Evolutionary conservation across 331 rosid genomes (phyloP).

Genomic region (Pyracantha coccinea): DNA sequence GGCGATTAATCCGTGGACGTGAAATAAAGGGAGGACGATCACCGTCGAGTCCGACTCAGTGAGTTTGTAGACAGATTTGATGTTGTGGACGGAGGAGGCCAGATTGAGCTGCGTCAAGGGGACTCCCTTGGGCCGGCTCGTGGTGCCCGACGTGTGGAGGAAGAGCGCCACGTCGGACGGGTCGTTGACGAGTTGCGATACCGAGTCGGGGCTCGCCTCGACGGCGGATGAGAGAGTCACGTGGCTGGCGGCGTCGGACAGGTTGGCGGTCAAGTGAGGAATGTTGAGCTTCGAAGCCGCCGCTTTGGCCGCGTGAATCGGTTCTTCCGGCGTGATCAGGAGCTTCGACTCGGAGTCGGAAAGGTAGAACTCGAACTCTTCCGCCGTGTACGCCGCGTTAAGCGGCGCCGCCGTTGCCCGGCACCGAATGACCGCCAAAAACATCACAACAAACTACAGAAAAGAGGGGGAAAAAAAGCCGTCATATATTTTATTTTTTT

Average conservation of each 20-base stretch:
- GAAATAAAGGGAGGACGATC: slow-evolving; percentile 41
- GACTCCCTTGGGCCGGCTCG: slow-evolving; percentile 49
- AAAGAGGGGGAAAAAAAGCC: not conserved
- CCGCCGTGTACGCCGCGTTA: slow-evolving; percentile 41
- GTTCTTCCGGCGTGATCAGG: slow-evolving; percentile 21
- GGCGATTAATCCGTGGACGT: slow-evolving; percentile 46
- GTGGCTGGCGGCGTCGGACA: not conserved
- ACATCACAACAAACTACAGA: slow-evolving; percentile 29
- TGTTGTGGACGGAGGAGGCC: slow-evolving; percentile 38
- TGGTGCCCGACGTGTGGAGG: slow-evolving; percentile 53
- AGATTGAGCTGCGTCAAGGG: slow-evolving; percentile 41
- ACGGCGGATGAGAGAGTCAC: slow-evolving; percentile 5
- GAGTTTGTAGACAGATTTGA: slow-evolving; percentile 35
- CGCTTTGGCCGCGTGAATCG: slow-evolving; percentile 15
- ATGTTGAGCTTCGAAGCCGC: slow-evolving; percentile 31
- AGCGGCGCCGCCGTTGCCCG: slow-evolving; percentile 51
- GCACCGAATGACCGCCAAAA: slow-evolving; percentile 43
- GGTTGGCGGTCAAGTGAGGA: slow-evolving; percentile 22
- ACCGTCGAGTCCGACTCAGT: slow-evolving; percentile 40
- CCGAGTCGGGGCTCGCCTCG: not conserved
- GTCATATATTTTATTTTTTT: not conserved
- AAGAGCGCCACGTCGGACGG: slow-evolving; percentile 41
- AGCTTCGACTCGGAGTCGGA: slow-evolving; percentile 49
- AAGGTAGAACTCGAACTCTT: slow-evolving; percentile 44
- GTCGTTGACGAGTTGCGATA: slow-evolving; percentile 13